Evolutionary conservation across 768 basidiomycete genomes (phyloP).

Genomic region (Crassisporium funariophilum): DNA sequence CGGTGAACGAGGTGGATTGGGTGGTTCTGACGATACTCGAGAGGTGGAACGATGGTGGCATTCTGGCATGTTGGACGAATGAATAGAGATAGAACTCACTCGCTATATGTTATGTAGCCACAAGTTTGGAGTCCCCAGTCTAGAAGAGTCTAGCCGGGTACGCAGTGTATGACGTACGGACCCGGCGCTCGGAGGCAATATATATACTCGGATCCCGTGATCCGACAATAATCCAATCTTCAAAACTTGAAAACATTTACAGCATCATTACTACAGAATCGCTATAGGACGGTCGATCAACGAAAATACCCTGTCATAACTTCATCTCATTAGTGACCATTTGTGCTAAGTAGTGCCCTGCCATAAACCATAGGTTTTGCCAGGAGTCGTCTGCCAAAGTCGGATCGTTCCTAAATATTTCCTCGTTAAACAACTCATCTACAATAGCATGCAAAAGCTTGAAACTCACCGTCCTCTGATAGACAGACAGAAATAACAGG

Average conservation of each 20-base stretch:
- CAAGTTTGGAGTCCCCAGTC: not conserved
- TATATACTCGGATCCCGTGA: conserved; percentile 1
- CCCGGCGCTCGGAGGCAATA: not conserved
- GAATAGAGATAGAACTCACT: conserved; percentile 11
- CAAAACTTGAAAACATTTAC: conserved; percentile 5
- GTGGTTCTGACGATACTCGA: conserved; percentile 10
- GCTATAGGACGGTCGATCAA: conserved; percentile 20
- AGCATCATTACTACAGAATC: conserved; percentile 19
- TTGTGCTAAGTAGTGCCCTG: conserved; percentile 52
- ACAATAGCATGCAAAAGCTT: not conserved
- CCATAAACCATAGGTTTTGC: conserved; percentile 92
- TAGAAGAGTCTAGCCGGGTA: too few relatives aligned
- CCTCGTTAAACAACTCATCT: conserved; percentile 5
- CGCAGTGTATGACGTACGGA: not conserved
- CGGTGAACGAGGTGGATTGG: conserved; percentile 29
- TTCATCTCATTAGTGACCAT: conserved; percentile 31
- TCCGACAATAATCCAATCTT: not conserved
- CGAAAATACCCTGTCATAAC: conserved; percentile 23
- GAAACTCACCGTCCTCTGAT: conserved; percentile 71
- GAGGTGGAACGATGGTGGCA: conserved; percentile 19
- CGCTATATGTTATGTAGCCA: conserved; percentile 3
- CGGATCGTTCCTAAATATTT: conserved; percentile 78
- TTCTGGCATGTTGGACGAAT: conserved; percentile 10
- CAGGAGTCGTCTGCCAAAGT: conserved; percentile 96
- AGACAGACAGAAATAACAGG: conserved; percentile 15